Evolutionary conservation across 345 rosid species (phyloP).

Genomic region (Brassica cretica): DNA sequence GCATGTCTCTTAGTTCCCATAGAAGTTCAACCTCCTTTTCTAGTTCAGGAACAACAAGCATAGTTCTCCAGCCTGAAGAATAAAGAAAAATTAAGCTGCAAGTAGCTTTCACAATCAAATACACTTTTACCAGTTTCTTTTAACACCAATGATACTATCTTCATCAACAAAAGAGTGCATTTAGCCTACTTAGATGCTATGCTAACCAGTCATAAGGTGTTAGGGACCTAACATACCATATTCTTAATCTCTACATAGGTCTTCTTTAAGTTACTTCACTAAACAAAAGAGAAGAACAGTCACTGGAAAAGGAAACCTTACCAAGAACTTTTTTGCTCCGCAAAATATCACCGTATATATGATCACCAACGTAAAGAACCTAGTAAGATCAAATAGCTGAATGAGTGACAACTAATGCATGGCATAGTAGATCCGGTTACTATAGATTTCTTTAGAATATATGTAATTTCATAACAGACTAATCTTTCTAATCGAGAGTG

Average conservation of each 20-base stretch:
- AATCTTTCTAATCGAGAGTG: background rate
- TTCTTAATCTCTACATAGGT: background rate
- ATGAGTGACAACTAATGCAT: constrained; percentile 15
- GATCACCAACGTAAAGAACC: constrained; percentile 99
- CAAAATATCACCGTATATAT: constrained; percentile 94
- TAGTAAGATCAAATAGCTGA: constrained; percentile 34
- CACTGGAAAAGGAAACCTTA: constrained; percentile 35
- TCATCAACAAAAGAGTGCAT: background rate
- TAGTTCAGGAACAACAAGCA: constrained; percentile 98
- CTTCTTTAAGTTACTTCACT: background rate
- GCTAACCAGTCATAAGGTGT: background rate
- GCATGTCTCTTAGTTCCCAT: constrained; percentile 70
- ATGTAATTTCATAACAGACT: background rate
- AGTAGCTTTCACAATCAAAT: background rate
- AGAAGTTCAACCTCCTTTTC: constrained; percentile 92
- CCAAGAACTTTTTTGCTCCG: constrained; percentile 98
- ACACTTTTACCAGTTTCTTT: constrained; percentile 14
- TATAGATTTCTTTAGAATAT: background rate
- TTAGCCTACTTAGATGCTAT: constrained; percentile 4
- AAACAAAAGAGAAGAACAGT: background rate
- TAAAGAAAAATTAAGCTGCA: constrained; percentile 18
- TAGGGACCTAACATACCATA: constrained; percentile 3
- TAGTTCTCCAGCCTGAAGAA: constrained; percentile 94
- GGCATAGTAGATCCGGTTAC: background rate
- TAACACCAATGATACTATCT: background rate